Base-by-base conservation (phyloP, 345 rosid genomes). In the Aquilaria malaccensis region DNA sequence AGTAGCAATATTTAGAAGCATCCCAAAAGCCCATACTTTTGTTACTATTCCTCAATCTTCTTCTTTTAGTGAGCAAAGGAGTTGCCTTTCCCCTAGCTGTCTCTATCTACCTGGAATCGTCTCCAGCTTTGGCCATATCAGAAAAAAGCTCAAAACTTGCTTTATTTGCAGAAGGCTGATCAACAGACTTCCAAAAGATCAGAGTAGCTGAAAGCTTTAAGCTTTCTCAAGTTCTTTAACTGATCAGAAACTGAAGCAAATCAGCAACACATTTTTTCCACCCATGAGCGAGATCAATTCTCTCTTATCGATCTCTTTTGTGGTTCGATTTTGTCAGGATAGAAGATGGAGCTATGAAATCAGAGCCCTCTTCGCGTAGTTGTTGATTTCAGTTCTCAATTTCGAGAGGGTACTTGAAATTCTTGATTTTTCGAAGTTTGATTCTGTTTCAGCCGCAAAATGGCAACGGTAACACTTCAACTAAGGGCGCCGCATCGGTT, bases 401-500 rank as follows among this genome's bases (percentile, higher is more conserved):
- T 4, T 2, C 45, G 7, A 48, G 32, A 50, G 68, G 49, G 56
- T 56, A 11, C 3, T 9, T 13, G 33, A 45, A 29, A 52, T 51
- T 33, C 33, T 45, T 31, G 58, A 31, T 30, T 68, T 2, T 50
- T 52, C 14, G 30, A 10, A 13, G 45, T n/a, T 13, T 49, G 46
- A 30, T 15, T 32, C 41, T 43, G 0, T 55, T 11, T 55, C 31
- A 37, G 30, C 45, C 33, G 46, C 22, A 13, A 49, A 47, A 33
- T 32, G 54, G 62, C 29, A 29, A 70, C 66, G 76, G 64, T 10
- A 52, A 51, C 49, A 32, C 68, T 72, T 46, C 37, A 58, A 49
- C 79, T 76, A 53, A 74, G 74, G 3, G 43, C 43, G 43, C 75
- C 75, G 0, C 81, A 79, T 56, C 79, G 90, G 11, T 68, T 76